Evolutionary conservation across 352 stramenopile genomes (phyloP).

Genomic region (Bremia lactucae): DNA sequence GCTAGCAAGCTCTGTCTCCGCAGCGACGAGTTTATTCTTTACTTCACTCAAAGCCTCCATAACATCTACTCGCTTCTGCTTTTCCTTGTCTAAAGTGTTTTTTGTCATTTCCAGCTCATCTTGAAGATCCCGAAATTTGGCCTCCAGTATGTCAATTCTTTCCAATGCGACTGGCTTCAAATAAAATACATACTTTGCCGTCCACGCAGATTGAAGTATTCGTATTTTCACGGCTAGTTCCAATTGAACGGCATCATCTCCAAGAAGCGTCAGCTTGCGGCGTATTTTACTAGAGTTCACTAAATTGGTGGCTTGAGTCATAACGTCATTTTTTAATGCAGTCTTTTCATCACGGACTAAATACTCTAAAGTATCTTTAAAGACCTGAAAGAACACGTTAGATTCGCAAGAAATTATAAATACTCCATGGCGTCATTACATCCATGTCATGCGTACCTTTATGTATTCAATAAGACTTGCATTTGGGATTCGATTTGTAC

Average conservation of each 20-base stretch:
- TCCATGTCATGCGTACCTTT: too few relatives aligned
- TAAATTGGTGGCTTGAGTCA: background rate
- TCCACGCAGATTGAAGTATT: conserved; percentile 3
- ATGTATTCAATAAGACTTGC: background rate
- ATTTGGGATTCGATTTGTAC: conserved; percentile 3
- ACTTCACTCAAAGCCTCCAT: background rate
- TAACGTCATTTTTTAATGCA: background rate
- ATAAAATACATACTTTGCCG: conserved; percentile 4
- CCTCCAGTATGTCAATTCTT: conserved; percentile 5
- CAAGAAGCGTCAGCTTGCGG: background rate
- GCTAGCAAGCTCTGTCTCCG: background rate
- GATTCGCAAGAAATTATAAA: too few relatives aligned
- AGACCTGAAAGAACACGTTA: conserved; percentile 2
- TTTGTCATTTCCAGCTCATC: background rate
- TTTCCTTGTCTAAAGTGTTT: background rate
- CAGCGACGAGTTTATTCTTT: background rate
- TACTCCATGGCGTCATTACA: too few relatives aligned
- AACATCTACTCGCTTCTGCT: background rate
- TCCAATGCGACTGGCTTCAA: conserved; percentile 1
- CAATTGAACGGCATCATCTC: background rate
- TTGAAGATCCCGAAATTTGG: conserved; percentile 1
- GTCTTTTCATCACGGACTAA: background rate
- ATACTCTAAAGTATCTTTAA: conserved; percentile 4
- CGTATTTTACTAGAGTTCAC: background rate
- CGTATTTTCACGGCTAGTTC: conserved; percentile 4